Conservation (phyloP, 768 basidiomycete genomes). For the Boletellus emodensis region DNA sequence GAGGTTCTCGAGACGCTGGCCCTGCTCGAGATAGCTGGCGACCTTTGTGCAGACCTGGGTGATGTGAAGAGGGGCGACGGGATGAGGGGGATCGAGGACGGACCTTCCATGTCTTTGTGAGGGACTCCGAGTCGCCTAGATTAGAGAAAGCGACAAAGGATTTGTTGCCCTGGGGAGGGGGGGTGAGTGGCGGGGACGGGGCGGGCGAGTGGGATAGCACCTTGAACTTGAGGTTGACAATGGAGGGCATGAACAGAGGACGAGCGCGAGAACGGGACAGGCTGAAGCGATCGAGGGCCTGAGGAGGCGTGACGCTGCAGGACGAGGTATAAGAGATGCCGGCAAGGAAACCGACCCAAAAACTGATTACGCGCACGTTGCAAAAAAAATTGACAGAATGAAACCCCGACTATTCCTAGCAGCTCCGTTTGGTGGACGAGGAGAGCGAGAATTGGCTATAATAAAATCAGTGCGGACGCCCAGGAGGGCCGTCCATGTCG, state of each 20-base stretch:
- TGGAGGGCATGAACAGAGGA: constrained; percentile 58
- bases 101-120: constrained; percentile 92
- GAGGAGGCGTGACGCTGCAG: constrained; percentile 9
- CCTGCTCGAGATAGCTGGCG: constrained; percentile 86
- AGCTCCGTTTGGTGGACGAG: constrained; percentile 26
- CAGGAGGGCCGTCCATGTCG: constrained; percentile 19
- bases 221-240: constrained; percentile 86
- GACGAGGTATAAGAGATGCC: constrained; percentile 26
- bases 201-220: constrained; percentile 33
- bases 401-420: constrained; percentile 31
- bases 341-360: constrained; percentile 8
- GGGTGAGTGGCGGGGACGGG: constrained; percentile 2
- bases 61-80: constrained; percentile 7
- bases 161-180: constrained; percentile 77
- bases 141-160: constrained; percentile 92
- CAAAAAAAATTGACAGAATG: constrained; percentile 27
- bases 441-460: constrained; percentile 12
- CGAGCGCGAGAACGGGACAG: not conserved
- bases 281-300: constrained; percentile 15
- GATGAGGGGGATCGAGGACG: constrained; percentile 13
- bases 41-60: constrained; percentile 83
- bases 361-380: constrained; percentile 23
- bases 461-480: constrained; percentile 4
- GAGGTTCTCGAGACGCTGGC: constrained; percentile 87
- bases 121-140: constrained; percentile 75